A percentile compares a stretch with the other conserved stretches of the same genome.
These are phyloP conservation scores for Eimeria sp. DNA, from an alignment of 169 alveolate genomes.

Conservation along the genomic window DNA sequence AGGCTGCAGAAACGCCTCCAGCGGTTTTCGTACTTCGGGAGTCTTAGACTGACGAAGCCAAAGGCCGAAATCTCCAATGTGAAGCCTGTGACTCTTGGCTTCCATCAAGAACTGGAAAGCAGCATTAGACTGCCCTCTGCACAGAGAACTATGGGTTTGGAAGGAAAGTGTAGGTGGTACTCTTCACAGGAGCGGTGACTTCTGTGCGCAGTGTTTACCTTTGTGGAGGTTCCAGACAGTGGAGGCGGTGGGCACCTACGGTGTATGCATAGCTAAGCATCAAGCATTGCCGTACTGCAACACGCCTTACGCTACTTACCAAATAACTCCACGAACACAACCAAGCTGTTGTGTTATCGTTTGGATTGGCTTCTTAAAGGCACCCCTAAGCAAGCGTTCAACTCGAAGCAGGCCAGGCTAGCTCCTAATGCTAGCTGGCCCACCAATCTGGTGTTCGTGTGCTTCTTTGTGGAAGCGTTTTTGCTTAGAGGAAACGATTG, in stretches of 20 bases:
- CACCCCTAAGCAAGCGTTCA: neutral
- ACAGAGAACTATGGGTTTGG: neutral
- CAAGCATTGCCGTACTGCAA: neutral
- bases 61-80: neutral
- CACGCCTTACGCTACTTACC: neutral
- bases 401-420: neutral
- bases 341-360: neutral
- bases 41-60: neutral
- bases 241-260: neutral
- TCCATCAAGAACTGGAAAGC: neutral
- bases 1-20: neutral
- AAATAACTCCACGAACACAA: neutral
- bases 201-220: neutral
- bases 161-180: neutral
- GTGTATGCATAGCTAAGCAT: neutral
- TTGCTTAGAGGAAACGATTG: neutral
- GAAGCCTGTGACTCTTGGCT: neutral
- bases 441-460: neutral
- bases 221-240: neutral
- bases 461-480: neutral
- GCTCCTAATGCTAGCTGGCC: slow-evolving; percentile 10
- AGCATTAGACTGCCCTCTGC: neutral
- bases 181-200: neutral
- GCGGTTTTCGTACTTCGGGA: too few relatives aligned
- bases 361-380: neutral